Base-by-base conservation (phyloP, 2,329 filamentous ascomycete genomes). In the Arthroderma sp. region DNA sequence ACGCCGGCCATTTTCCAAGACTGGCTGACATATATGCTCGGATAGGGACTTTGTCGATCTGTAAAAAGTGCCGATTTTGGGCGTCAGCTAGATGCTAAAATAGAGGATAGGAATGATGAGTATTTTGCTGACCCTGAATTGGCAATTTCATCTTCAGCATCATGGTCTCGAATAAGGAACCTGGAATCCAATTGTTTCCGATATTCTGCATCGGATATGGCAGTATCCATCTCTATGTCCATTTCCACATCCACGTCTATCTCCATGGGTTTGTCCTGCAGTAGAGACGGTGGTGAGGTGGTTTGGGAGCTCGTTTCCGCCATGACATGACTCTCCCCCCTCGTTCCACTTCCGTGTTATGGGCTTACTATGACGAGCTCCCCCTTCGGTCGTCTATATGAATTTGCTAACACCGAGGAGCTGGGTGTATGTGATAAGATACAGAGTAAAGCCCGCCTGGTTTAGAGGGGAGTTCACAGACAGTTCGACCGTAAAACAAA, bases 1-100 rank as follows among this genome's bases (percentile, higher is more conserved):
- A 28, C 62, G 70, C 22, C 79, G 74, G 37, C 71, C 75, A 60
- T 82, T 73, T 49, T 81, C 77, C 48, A 73, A 64, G 44, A 75
- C 65, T 50, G 74, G 73, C 55, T 77, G 71, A 30, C 81, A 65
- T 49, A 52, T 52, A 40, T 57, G 49, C 36, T 58, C 55, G 29
- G 57, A 55, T 47, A 57, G 53, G 9, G 61, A 65, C 44, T 54
- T 59, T 37, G 61, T 65, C 7, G 63, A 65, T 52, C 56, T 59
- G 52, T 59, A 60, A 39, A n/a, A 29, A 44, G 27, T 29, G 33
- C 34, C 8, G 43, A 31, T 10, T 33, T 3, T 22, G 15, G 15
- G 3, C 15, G 15, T 22, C 15, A 22, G 15, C 15, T 22, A 2
- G 15, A 22, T 22, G 15, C 15, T 22, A 9, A 34, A 34, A 9